Conservation (phyloP, 2,329 filamentous ascomycete species). For the Xylariaceae sp. region DNA sequence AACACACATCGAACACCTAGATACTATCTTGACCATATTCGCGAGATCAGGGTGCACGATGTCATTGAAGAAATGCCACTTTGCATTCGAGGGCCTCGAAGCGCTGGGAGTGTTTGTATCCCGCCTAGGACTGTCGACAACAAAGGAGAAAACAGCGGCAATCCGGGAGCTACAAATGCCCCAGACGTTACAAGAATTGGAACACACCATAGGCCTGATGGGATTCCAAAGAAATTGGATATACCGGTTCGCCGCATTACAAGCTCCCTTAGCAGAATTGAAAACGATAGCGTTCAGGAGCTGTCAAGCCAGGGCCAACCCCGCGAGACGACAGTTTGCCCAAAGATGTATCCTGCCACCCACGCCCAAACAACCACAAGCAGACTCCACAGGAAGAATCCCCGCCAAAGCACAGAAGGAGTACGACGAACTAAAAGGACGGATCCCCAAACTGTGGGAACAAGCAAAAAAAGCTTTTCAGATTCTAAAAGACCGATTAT, state of each 20-base stretch:
- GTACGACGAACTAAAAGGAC: background rate
- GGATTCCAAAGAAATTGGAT: background rate
- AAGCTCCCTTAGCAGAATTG: background rate
- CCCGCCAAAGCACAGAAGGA: too few relatives aligned
- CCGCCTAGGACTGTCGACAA: background rate
- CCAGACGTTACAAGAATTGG: background rate
- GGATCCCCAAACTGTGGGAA: background rate
- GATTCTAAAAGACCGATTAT: background rate
- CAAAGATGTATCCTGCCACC: background rate
- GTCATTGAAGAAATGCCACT: slow-evolving; percentile 1
- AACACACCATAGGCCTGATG: background rate
- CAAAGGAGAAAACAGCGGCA: background rate
- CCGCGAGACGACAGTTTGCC: background rate
- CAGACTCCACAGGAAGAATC: background rate
- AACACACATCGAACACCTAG: background rate
- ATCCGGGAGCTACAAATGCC: background rate
- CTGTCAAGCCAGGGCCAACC: background rate
- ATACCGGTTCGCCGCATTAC: background rate
- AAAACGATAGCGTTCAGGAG: background rate
- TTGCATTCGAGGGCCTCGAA: background rate
- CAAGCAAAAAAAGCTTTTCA: background rate
- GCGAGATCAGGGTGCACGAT: background rate
- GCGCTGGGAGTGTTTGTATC: background rate
- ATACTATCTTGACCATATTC: background rate
- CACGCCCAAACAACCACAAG: background rate